These are phyloP conservation scores for Clarireedia monteithiana DNA, from an alignment of 2,329 filamentous ascomycete species.

Conservation along the genomic window DNA sequence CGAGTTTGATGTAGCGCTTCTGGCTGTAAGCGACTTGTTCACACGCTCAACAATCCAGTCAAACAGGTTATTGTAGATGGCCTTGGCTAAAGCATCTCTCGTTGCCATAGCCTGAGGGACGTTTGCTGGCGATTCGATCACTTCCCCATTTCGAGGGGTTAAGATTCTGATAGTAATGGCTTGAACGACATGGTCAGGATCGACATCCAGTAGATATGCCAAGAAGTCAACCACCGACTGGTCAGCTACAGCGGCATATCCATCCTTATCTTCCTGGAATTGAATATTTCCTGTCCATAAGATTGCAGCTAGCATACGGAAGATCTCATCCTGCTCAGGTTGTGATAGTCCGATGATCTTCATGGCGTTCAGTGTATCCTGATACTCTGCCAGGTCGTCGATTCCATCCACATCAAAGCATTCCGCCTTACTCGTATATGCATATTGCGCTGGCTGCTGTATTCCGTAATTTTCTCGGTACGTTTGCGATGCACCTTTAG, in stretches of 20 bases:
- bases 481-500: conserved; percentile 82
- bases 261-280: conserved; percentile 81
- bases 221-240: conserved; percentile 91
- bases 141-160: conserved; percentile 56
- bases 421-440: conserved; percentile 90
- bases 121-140: conserved; percentile 74
- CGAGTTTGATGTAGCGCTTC: conserved; percentile 67
- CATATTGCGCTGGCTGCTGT: conserved; percentile 84
- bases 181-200: conserved; percentile 70
- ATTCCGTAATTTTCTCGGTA: conserved; percentile 86
- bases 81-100: conserved; percentile 85
- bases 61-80: conserved; percentile 95
- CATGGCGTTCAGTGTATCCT: conserved; percentile 91
- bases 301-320: conserved; percentile 86
- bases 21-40: conserved; percentile 78
- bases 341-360: conserved; percentile 83
- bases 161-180: conserved; percentile 86
- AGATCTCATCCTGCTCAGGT: conserved; percentile 89
- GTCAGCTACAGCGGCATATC: conserved; percentile 80
- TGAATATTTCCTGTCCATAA: conserved; percentile 93
- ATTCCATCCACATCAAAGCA: conserved; percentile 93
- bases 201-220: conserved; percentile 86
- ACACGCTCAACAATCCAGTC: conserved; percentile 96
- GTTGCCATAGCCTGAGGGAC: conserved; percentile 78
- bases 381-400: conserved; percentile 81